Base-by-base conservation (phyloP, 2,329 filamentous ascomycete genomes). In the Microdochium paspali region DNA sequence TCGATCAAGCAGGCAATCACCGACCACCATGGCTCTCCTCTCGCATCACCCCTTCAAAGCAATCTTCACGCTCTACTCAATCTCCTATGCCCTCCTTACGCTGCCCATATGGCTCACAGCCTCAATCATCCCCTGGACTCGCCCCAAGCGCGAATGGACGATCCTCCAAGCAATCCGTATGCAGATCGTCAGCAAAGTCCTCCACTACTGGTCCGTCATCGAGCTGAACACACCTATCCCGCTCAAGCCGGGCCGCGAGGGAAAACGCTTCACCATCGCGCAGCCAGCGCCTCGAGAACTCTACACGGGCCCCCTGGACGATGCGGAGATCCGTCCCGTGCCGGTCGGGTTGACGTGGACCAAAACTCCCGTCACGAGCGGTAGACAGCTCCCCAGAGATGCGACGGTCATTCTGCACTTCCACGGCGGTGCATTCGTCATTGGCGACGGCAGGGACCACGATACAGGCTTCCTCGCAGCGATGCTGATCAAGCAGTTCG, bases 381-480 rank as follows among this genome's bases (percentile, higher is more conserved):
- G 15, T 5, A 7, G 4, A 10, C 6, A n/a, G 6, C 18, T 40
- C 15, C 35, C 35, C 12, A 21, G 18, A 7, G 42, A 25, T 15
- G 42, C 42, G 4, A 53, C 30, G 46, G 48, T 61, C 12, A 24
- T 60, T 30, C 48, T 61, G 23, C 53, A 62, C 40, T 18, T 60
- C n/a, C 59, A 61, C 45, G 58, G 59, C 18, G 59, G 59, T 12
- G 58, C 49, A 1, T 60, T 57, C 47, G 49, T 58, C 44, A 9
- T 53, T 2, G 53, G 54, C 12, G 47, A 58, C 30, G 58, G 58
- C 2, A 53, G 59, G 2, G 49, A 7, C 2, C 47, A 23, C 1
- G 12, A 31, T 1, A 35, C 44, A 9, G 53, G 49, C 6, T 50
- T 48, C 39, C 25, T 50, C 12, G 49, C 48, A 7, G 43, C 52